Base-by-base conservation (phyloP, 2,329 filamentous ascomycete genomes). In the Colletotrichum nymphaeae region DNA sequence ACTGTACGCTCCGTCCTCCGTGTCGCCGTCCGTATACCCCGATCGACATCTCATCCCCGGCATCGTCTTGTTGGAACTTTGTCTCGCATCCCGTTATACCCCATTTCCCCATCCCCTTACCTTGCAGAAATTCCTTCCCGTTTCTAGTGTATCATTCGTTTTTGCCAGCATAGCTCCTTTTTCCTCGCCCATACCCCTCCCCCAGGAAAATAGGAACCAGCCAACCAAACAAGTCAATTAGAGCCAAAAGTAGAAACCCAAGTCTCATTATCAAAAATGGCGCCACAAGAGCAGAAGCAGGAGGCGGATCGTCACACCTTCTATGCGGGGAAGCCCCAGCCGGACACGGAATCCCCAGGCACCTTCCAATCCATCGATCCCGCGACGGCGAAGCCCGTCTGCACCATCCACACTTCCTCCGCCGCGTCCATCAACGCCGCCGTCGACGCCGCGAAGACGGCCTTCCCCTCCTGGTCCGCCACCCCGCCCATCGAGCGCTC, bases 311-410 rank as follows among this genome's bases (percentile, higher is more conserved):
- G 74, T 76, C 89, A 93, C 80, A 91, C 95, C 75, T 97, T 93
- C 84, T 94, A 95, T 85, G 89, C 91, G 76, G 95, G 95, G 81
- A 88, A 89, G 80, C 84, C 88, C 57, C 93, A 94, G 78, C 84
- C 87, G 30, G 88, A 90, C 62, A 87, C 88, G 14, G 87, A 85
- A 49, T 89, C 90, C 11, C 84, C 87, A 55, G 86, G 87, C 72
- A 91, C 91, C 59, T 96, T 97, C 84, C 85, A 91, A 75, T 90
- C 93, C 35, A 86, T 96, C 80, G 89, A 97, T 80, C 95, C 95
- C 52, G 91, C 94, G 63, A 95, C 91, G 55, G 90, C 88, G 70
- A 85, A 89, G 75, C 88, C 92, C 6, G 82, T 96, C 63, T 93
- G 93, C 75, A 90, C 92, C 76, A 91, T 97, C 79, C 90, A 94